phyloP scores from a whole-genome alignment of 2,329 filamentous ascomycete genomes.

The Lachnellula cervina region DNA sequence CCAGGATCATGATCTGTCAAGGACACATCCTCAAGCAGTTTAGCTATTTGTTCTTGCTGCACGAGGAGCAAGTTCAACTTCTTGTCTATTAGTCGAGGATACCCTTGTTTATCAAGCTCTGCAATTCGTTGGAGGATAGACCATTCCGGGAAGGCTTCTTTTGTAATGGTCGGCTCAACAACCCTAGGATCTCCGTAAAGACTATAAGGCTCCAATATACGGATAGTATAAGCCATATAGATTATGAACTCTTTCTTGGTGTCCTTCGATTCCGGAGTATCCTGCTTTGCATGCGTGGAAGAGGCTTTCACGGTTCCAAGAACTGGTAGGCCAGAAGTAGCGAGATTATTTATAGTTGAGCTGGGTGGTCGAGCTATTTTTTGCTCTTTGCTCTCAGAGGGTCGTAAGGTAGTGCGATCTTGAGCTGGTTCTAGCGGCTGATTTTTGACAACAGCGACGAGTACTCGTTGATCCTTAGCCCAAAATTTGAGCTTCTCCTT shows the following conservation, averaged over 20 bases:
- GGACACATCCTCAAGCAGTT: not conserved
- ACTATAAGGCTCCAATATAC: slow-evolving; percentile 1
- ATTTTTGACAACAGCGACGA: slow-evolving; percentile 2
- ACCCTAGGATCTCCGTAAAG: not conserved
- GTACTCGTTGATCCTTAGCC: not conserved
- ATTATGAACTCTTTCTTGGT: not conserved
- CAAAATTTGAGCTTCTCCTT: slow-evolving; percentile 5
- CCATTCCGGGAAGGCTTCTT: slow-evolving; percentile 4
- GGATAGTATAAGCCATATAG: slow-evolving; percentile 6
- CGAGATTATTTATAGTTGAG: not conserved
- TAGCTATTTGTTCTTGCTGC: not conserved
- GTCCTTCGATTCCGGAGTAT: not conserved
- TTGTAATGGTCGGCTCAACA: not conserved
- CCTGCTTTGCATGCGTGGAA: not conserved
- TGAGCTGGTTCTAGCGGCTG: not conserved
- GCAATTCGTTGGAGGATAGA: slow-evolving; percentile 1
- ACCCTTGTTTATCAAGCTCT: not conserved
- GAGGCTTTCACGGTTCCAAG: not conserved
- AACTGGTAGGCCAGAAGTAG: not conserved
- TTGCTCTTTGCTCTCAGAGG: not conserved
- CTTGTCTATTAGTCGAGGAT: not conserved
- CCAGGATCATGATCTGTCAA: not conserved
- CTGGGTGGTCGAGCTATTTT: not conserved
- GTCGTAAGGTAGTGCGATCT: not conserved
- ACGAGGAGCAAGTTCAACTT: not conserved